Base-by-base conservation (phyloP, 805 yeast genomes). In the Sungouiella blattae region DNA sequence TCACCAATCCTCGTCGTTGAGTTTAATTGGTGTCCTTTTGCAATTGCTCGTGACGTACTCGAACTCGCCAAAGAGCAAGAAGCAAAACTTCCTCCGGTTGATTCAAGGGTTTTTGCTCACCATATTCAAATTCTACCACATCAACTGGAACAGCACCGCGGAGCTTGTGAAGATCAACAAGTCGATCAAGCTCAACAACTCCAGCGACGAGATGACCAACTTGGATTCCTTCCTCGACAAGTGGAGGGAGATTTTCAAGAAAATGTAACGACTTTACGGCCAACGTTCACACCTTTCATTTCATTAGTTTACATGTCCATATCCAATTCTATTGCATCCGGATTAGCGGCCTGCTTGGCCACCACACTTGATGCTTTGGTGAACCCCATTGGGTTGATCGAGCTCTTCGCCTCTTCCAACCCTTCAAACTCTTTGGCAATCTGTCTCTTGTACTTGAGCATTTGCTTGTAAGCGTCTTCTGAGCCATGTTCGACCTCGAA, bases 401-500 rank as follows among this genome's bases (percentile, higher is more conserved):
- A 28, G 22, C 39, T 26, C 31, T 43, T 46, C 31, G 27, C 22
- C 9, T 37, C 43, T 1, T 37, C 32, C 12, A 37, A 22, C 7
- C 28, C 44, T 11, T 53, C 49, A 12, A 40, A 40, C 11, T 56
- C 53, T 5, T 53, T 45, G 33, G 21, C 43, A 18, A 67, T 57
- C 11, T 60, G 51, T 43, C 87, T 68, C 52, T 79, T 83, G 41
- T 66, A 63, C 30, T 80, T 61, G 16, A 87, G 55, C 89, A 88
- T 81, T 14, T 79, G 82, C 47, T 83, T 87, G 55, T 75, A 87
- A 0, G 83, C 75, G 3, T 68, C 70, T 49, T 84, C 93, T 39
- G 73, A 62, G 4, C 98, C 98, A 54, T 75, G 46, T 11, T 73
- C 67, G 22, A 84, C 54, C 53, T 89, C 98, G 55, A 88, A 87